Conservation (phyloP, 352 stramenopile species). For the Globisporangium lucens region DNA sequence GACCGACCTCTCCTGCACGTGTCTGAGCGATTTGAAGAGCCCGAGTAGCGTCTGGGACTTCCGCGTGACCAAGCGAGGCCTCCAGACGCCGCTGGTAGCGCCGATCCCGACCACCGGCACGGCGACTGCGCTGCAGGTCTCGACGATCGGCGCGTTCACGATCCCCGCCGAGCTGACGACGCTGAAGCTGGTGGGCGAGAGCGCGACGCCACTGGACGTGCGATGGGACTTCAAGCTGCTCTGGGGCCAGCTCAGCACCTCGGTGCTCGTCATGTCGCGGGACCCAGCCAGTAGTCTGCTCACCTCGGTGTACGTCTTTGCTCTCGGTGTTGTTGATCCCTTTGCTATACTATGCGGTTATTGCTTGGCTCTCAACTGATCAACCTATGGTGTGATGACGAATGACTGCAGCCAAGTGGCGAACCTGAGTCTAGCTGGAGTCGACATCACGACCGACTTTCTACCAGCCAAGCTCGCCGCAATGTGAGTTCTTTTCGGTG, state of each 20-base stretch:
- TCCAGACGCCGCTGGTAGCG: neutral
- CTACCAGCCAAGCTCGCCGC: neutral
- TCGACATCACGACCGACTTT: conserved; percentile 5
- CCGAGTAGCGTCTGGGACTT: conserved; percentile 2
- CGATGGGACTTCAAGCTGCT: conserved; percentile 9
- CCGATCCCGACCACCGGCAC: neutral
- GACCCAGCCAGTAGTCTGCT: neutral
- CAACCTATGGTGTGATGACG: neutral
- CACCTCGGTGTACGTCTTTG: neutral
- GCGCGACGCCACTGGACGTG: conserved; percentile 1
- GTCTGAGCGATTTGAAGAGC: conserved; percentile 7
- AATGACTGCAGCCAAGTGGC: neutral
- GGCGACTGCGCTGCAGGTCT: neutral
- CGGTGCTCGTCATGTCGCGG: neutral
- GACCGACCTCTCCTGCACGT: conserved; percentile 10
- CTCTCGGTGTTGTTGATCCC: neutral
- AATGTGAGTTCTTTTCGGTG: conserved; percentile 2
- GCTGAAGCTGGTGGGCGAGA: conserved; percentile 4
- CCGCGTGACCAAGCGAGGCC: neutral
- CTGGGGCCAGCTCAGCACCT: neutral
- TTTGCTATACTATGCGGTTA: neutral
- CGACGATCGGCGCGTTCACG: conserved; percentile 6
- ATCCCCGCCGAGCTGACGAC: conserved; percentile 2
- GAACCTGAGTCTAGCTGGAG: conserved; percentile 3
- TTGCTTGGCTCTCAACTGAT: neutral